These are phyloP conservation scores for Polyporus tsugae DNA, from an alignment of 1,284 basidiomycete genomes.

Conservation along the genomic window DNA sequence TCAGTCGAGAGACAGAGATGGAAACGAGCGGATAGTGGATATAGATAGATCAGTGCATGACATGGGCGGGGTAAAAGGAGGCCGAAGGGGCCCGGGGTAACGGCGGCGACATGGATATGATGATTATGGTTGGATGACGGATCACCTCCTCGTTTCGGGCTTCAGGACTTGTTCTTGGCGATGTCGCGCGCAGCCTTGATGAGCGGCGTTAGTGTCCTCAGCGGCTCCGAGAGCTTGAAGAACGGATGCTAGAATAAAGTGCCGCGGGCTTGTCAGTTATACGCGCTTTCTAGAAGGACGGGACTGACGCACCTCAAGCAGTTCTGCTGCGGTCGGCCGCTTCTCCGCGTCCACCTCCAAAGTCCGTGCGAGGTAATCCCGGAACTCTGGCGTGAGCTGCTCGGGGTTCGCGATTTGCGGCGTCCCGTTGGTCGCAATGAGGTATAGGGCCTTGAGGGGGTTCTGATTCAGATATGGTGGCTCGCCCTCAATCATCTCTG, in stretches of 20 bases:
- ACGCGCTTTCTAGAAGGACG: neutral
- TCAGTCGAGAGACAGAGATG: slow-evolving; percentile 20
- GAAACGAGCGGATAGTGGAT: slow-evolving; percentile 28
- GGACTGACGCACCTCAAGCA: slow-evolving; percentile 66
- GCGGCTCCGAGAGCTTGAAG: slow-evolving; percentile 87
- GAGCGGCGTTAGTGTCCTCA: slow-evolving; percentile 87
- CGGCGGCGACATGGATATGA: neutral
- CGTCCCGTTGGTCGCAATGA: slow-evolving; percentile 99
- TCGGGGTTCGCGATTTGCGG: slow-evolving; percentile 97
- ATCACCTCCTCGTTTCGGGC: neutral
- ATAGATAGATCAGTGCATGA: slow-evolving; percentile 40
- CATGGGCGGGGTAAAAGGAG: slow-evolving; percentile 24
- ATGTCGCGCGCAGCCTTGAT: slow-evolving; percentile 95
- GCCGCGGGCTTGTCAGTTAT: slow-evolving; percentile 4
- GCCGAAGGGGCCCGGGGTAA: neutral
- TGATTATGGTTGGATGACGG: neutral
- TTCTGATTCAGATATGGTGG: slow-evolving; percentile 98
- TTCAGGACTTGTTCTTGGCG: slow-evolving; percentile 67
- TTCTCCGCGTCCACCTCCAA: slow-evolving; percentile 96
- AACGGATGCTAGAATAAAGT: slow-evolving; percentile 75
- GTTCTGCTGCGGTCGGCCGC: slow-evolving; percentile 86
- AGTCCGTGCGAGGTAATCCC: slow-evolving; percentile 90
- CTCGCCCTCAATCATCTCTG: slow-evolving; percentile 99
- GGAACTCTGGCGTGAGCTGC: slow-evolving; percentile 87
- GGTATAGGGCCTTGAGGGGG: slow-evolving; percentile 93